Evolutionary conservation across 2,329 filamentous ascomycete species (phyloP), one percentile per base, ranked within the genome.

Genomic region (Pyrenophora tritici-repentis): DNA sequence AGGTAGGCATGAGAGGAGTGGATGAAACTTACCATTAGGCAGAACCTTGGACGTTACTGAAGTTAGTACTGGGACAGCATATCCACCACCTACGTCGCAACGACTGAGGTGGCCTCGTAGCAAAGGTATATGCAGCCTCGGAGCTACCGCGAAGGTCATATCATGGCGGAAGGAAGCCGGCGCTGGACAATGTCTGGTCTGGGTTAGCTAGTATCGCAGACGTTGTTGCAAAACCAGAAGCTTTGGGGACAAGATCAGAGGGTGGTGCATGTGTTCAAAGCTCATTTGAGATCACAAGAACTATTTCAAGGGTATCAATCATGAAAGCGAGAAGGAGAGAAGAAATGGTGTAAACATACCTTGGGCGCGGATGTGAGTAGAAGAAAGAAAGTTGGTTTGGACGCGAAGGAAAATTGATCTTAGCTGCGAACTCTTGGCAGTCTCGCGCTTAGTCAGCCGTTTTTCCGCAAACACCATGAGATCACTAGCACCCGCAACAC

Each of bases 261-360:
- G 81, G 81, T 84, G 76, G 76, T 83, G 81, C 81, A 84, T 84
- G 81, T 83, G 77, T 80, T 80, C 78, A 61, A 72, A 75, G 79
- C 79, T 80, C 80, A 81, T 82, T 77, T 70, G 69, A 63, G 71
- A 75, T 83, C 79, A 75, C 81, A 77, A 73, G 76, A 81, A 81
- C 78, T 53, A 68, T 71, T 77, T 79, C 78, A 78, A 75, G 74
- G 75, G 72, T 68, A 79, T 79, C 80, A 79, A 71, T 81, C 79
- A 80, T 80, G 60, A 58, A 66, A 68, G 66, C 29, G 29, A 32
- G 43, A 18, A 14, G 37, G 17, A 26, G 33, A 26, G 45, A 38
- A 29, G 26, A 44, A 14, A 41, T 31, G 24, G n/a, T 40, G 47
- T 20, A 14, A 29, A 62, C 68, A 33, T 71, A 71, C 68, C 61